Evolutionary conservation across 2,329 filamentous ascomycete species (phyloP), one percentile per base, ranked within the genome.

Genomic region (Canariomyces notabilis): DNA sequence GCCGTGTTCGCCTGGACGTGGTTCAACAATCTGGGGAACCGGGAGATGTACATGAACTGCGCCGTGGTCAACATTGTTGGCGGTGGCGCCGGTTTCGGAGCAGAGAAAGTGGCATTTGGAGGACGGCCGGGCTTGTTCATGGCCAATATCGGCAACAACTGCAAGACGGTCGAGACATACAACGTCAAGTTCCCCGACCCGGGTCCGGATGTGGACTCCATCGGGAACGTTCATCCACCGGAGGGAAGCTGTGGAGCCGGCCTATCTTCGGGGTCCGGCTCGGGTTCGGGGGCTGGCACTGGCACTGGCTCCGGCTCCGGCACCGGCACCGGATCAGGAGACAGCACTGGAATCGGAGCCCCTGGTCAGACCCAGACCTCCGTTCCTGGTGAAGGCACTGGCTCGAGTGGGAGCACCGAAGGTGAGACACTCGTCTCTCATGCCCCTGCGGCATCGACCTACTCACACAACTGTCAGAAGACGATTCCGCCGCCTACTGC

Each of bases 1-100:
- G 83, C 79, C 42, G 62, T 90, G 20, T 76, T 91, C 35, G 79
- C 80, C 29, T 90, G 87, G 87, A 80, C 79, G n/a, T 87, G 83
- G 83, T 85, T 87, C 68, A 89, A 89, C 70, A 72, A 80, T 53
- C 64, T 84, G 23, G 86, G 87, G 15, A 89, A 89, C 67, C 75
- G 86, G 32, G 86, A 90, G 64, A 87, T 87, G 79, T 93, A 91
- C 74, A 88, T 88, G 83, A 87, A 88, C 66, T 91, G 87, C 60
- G 86, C 86, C 4, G 74, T 77, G 40, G 76, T 90, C 56, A 78
- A 76, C 49, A 80, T 89, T 20, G 20, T 23, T 1, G 19, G 35
- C 4, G 42, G 44, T 2, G 8, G 15, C 58, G 66, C 62, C 36
- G 65, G 64, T 31, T 37, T 21, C 6, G 32, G 50, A 21, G 23